Conservation (phyloP, 2,329 filamentous ascomycete genomes). For the Penicillium sp. region DNA sequence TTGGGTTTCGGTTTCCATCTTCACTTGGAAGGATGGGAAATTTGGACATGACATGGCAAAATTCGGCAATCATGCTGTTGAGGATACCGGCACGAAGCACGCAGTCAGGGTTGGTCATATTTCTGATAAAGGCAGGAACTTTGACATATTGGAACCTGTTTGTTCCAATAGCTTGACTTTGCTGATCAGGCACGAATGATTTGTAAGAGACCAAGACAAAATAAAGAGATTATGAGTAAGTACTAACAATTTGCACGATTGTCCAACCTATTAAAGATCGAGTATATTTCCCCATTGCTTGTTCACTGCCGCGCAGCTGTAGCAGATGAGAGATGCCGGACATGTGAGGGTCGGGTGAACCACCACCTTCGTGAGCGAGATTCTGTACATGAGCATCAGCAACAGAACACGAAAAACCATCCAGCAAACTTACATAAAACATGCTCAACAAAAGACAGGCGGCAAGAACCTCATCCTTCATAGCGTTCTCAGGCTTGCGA, state of each 20-base stretch:
- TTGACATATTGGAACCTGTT: background rate
- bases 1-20: background rate
- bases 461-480: background rate
- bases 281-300: background rate
- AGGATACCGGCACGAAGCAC: background rate
- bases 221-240: background rate
- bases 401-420: background rate
- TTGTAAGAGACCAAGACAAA: background rate
- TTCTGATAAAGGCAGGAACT: background rate
- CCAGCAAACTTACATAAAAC: background rate
- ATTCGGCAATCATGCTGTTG: background rate
- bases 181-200: background rate
- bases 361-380: background rate
- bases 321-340: background rate
- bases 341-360: background rate
- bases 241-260: background rate
- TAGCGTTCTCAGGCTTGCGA: background rate
- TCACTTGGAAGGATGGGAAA: background rate
- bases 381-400: background rate
- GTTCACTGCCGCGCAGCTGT: background rate
- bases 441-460: constrained; percentile 3
- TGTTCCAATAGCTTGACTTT: constrained; percentile 4
- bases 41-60: background rate
- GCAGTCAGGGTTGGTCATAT: background rate
- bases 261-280: background rate